phyloP scores from a whole-genome alignment of 78 protist genomes.

The Chrysochromulina parva region DNA sequence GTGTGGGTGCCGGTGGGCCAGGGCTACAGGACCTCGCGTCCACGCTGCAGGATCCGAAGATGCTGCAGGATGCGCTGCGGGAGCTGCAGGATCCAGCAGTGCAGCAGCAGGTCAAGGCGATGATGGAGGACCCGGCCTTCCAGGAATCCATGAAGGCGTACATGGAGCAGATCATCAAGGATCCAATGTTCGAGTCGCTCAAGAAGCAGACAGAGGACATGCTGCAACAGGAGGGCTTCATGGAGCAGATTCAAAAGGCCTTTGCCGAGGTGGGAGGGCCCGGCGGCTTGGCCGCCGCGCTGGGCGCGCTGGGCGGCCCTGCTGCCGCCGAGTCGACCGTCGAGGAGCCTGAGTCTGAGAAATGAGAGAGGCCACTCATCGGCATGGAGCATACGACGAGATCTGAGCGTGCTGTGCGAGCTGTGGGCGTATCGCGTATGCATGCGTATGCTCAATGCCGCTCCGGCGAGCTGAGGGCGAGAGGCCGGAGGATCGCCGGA shows the following conservation, averaged over 20 bases:
- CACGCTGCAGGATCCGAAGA: background rate
- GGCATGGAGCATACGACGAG: too few relatives aligned
- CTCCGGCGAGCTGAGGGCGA: too few relatives aligned
- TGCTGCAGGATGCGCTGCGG: background rate
- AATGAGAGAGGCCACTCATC: too few relatives aligned
- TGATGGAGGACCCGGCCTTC: conserved; percentile 22
- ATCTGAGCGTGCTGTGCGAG: too few relatives aligned
- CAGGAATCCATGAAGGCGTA: background rate
- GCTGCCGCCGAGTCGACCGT: too few relatives aligned
- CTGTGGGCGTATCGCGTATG: too few relatives aligned
- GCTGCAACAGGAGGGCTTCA: background rate
- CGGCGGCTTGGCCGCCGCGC: too few relatives aligned
- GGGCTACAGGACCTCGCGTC: background rate
- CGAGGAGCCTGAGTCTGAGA: too few relatives aligned
- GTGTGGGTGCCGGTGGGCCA: background rate
- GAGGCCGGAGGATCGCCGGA: too few relatives aligned
- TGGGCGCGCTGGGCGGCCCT: too few relatives aligned
- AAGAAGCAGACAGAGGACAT: background rate
- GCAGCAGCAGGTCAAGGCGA: background rate
- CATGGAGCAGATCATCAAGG: background rate
- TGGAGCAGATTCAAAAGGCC: background rate
- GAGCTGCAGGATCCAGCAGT: conserved; percentile 5
- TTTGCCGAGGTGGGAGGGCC: background rate
- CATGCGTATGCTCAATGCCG: too few relatives aligned
- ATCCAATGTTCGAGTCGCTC: background rate